Evolutionary conservation across 805 yeast species (phyloP), one percentile per base, ranked within the genome.

Genomic region (Cyberlindnera americana): DNA sequence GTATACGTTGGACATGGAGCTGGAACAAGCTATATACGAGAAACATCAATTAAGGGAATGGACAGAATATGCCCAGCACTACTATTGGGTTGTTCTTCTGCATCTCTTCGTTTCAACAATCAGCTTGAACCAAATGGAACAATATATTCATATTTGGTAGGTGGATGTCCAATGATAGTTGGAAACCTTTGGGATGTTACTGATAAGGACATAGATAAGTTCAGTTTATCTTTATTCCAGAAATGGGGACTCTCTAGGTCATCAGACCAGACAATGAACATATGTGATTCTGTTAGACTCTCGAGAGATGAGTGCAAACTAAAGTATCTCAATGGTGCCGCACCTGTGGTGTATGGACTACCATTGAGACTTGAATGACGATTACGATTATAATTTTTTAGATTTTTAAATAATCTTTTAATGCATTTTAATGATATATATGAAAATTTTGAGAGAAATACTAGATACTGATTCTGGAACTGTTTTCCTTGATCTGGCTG

Each of bases 101-200:
- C 95, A 0, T 65, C 75, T 0, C 61, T 87, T 35, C 69, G 70
- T 15, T 61, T 61, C 10, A 68, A 69, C 40, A 93, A 90, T 2
- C 57, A 70, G 7, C 69, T 83, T 41, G 87, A 80, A 46, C 81
- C 93, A 0, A 70, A 74, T 47, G 96, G 97, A 1, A 83, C 91
- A 3, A 74, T 88, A 0, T 72, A 75, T 49, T 78, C 84, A 36
- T 89, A 89, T 69, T 59, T 93, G 19, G 65, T 75, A 9, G 93
- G 89, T 17, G 95, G 95, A 0, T 76, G 87, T 34, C 93, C 95
- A 0, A 72, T 84, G 78, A 72, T 88, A 1, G 64, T 93, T 26
- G 96, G 87, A 0, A 88, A 87, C 53, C 62, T 93, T 41, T 93
- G 99, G 99, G 96, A 89, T 60, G 97, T 93, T 5, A 93, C 98